Evolutionary conservation across 306 rosid genomes (phyloP), one percentile per base, ranked within the genome.

Genomic region (Vigna unguiculata): DNA sequence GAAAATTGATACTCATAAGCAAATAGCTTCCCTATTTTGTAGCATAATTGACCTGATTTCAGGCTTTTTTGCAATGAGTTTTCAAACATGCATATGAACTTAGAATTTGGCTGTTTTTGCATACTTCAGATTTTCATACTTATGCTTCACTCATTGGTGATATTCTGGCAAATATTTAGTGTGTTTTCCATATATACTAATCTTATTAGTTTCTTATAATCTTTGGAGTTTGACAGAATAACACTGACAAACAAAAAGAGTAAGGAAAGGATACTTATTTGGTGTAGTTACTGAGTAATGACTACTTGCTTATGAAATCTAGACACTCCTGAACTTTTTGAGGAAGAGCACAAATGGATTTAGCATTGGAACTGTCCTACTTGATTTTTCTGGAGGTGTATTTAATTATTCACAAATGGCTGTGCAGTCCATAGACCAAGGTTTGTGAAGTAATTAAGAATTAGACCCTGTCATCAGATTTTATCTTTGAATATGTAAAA

Each of bases 361-460:
- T 83, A 93, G 97, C 86, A 85, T 93, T 59, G 93, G 90, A 12
- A 76, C 74, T 60, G 32, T 91, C 46, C 82, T 93, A 55, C 91
- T 93, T 53, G 97, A 91, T 81, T 90, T 91, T 80, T 71, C 79
- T 12, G 98, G 97, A 80, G 91, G 93, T 2, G 36, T 91, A 17
- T 78, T 93, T 45, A 93, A 87, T 76, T 91, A 82, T 59, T 83
- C 77, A 16, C 96, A 93, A 83, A 91, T 93, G 98, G 83, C 36
- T 34, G 85, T 90, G 32, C 97, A 91, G 36, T 91, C 98, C 43
- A 82, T 91, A 59, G 98, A 93, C 83, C 98, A 93, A 90, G 93
- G 98, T 91, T 70, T 51, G 58, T 67, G 43, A 54, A 73, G n/a
- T 6, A 54, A n/a, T 10, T 11, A 10, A 41, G 24, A 76, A 77